phyloP scores from a whole-genome alignment of 2,329 filamentous ascomycete species.

The Clonostachys chloroleuca region DNA sequence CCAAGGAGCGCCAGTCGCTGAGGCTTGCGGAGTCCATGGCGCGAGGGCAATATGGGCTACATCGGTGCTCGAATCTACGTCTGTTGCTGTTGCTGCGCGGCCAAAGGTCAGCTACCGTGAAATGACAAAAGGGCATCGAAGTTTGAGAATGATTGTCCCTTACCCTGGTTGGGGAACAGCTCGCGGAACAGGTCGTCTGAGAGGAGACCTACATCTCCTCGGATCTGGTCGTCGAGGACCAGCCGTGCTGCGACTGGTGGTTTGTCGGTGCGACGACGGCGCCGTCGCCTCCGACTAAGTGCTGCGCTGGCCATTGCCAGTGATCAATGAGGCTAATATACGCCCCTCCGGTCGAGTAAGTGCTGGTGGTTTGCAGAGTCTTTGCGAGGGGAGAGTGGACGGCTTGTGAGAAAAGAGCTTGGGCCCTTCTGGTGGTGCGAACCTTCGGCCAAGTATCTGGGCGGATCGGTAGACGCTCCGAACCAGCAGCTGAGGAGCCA shows the following conservation, averaged over 20 bases:
- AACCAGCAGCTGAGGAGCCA: neutral
- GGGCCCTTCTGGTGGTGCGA: too few relatives aligned
- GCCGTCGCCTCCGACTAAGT: conserved; percentile 16
- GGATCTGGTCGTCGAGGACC: conserved; percentile 79
- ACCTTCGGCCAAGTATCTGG: too few relatives aligned
- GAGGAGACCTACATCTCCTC: conserved; percentile 79
- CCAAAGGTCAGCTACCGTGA: neutral
- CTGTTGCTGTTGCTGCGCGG: conserved; percentile 3
- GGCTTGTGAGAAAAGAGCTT: too few relatives aligned
- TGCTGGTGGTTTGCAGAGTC: too few relatives aligned
- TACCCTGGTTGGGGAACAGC: conserved; percentile 64
- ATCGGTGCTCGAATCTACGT: conserved; percentile 29
- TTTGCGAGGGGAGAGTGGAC: too few relatives aligned
- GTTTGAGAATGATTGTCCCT: conserved; percentile 16
- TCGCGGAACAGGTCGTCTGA: conserved; percentile 83
- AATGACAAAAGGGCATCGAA: neutral
- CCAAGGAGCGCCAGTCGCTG: conserved; percentile 67
- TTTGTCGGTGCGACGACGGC: conserved; percentile 62
- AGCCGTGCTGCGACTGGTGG: conserved; percentile 74
- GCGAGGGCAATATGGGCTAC: conserved; percentile 66
- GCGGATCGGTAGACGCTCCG: neutral
- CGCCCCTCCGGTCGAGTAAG: too few relatives aligned
- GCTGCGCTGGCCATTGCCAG: conserved; percentile 1
- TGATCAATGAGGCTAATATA: too few relatives aligned
- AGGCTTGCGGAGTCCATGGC: conserved; percentile 61